Percentiles rank a stretch among this genome's conserved stretches.
Evolutionary conservation across 768 basidiomycete genomes (phyloP).

Genomic region (Amanita phalloides): DNA sequence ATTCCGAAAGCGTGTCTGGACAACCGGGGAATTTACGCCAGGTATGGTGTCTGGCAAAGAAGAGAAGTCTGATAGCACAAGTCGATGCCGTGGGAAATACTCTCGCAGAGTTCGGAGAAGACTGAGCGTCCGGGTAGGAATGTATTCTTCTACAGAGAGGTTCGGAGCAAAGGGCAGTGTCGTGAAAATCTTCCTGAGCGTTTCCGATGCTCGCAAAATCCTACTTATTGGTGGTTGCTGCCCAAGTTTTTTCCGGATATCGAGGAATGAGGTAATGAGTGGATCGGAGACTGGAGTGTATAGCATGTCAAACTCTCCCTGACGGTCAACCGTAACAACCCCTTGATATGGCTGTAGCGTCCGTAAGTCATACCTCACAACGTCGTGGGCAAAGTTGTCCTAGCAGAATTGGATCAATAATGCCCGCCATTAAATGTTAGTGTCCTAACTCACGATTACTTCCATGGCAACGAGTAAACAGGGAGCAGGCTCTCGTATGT

Average conservation of each 20-base stretch:
- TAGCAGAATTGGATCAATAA: constrained; percentile 16
- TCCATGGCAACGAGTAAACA: constrained; percentile 95
- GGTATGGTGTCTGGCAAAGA: constrained; percentile 77
- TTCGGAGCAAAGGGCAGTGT: constrained; percentile 86
- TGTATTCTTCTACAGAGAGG: constrained; percentile 76
- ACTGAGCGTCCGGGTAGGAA: constrained; percentile 83
- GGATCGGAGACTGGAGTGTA: constrained; percentile 83
- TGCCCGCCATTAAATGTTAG: not conserved
- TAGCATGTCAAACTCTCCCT: constrained; percentile 75
- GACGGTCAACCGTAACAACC: constrained; percentile 62
- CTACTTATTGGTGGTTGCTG: constrained; percentile 50
- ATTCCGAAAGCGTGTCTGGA: constrained; percentile 84
- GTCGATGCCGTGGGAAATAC: constrained; percentile 86
- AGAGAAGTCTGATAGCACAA: constrained; percentile 90
- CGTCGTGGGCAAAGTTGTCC: constrained; percentile 97
- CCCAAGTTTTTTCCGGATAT: constrained; percentile 47
- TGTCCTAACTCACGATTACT: constrained; percentile 64
- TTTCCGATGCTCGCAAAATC: constrained; percentile 39
- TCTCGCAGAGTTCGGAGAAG: constrained; percentile 75
- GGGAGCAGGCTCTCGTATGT: constrained; percentile 60
- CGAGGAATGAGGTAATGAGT: constrained; percentile 68
- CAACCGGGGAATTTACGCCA: constrained; percentile 77
- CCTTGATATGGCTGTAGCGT: constrained; percentile 81
- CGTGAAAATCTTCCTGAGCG: constrained; percentile 53
- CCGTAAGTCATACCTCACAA: constrained; percentile 79